A percentile compares a stretch with the other conserved stretches of the same genome.
These are phyloP conservation scores for Fusarium lateritium DNA, from an alignment of 2,329 filamentous ascomycete species.

Conservation along the genomic window DNA sequence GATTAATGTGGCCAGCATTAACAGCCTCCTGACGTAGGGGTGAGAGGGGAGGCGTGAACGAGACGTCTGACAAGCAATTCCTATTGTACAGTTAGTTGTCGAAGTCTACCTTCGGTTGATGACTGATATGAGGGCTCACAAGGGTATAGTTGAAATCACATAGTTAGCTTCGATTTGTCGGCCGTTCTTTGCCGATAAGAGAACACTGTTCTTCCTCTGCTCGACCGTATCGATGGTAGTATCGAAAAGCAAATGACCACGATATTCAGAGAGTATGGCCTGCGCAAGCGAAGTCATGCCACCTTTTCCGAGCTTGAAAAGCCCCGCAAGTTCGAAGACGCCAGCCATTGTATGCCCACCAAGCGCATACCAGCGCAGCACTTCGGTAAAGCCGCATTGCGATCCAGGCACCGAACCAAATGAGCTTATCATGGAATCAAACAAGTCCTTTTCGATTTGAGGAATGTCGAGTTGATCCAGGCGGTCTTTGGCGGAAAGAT, in stretches of 20 bases:
- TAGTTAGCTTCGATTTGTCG: slow-evolving; percentile 6
- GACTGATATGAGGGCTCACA: slow-evolving; percentile 11
- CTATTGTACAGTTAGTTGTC: neutral
- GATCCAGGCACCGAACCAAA: slow-evolving; percentile 26
- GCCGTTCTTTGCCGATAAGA: slow-evolving; percentile 15
- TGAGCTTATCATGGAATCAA: slow-evolving; percentile 31
- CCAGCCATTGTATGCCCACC: slow-evolving; percentile 28
- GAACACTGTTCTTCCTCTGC: neutral
- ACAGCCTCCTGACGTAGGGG: slow-evolving; percentile 23
- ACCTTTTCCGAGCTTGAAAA: slow-evolving; percentile 39
- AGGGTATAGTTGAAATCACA: slow-evolving; percentile 34
- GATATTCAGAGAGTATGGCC: slow-evolving; percentile 13
- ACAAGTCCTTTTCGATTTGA: slow-evolving; percentile 32
- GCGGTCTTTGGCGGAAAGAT: slow-evolving; percentile 49
- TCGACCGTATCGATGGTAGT: slow-evolving; percentile 10
- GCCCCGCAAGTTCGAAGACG: slow-evolving; percentile 20
- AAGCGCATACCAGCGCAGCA: slow-evolving; percentile 39
- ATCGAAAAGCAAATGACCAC: slow-evolving; percentile 24
- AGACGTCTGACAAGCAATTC: slow-evolving; percentile 11
- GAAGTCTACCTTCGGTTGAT: rapidly evolving
- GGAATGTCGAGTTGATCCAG: slow-evolving; percentile 48
- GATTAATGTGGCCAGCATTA: slow-evolving; percentile 23
- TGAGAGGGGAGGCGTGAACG: slow-evolving; percentile 3
- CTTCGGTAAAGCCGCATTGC: slow-evolving; percentile 27
- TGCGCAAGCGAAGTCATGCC: slow-evolving; percentile 37